These are phyloP conservation scores for Ascosphaera pollenicola DNA, from an alignment of 2,329 filamentous ascomycete genomes.

Conservation along the genomic window DNA sequence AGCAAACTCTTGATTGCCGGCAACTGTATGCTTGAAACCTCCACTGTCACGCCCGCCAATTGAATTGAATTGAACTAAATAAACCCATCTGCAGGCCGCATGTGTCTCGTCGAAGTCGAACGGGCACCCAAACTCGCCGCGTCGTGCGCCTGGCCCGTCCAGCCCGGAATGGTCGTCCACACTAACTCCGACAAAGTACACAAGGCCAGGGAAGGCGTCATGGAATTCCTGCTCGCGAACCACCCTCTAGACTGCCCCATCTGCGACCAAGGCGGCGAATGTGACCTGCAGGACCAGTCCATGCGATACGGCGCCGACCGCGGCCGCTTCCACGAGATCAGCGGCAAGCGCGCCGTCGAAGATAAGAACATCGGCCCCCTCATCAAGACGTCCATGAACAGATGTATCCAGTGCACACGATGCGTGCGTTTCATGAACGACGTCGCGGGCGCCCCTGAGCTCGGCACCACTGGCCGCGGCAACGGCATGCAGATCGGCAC, in stretches of 20 bases:
- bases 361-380: conserved; percentile 98
- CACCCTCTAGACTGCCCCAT: conserved; percentile 92
- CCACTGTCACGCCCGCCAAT: background rate
- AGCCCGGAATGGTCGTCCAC: conserved; percentile 98
- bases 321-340: conserved; percentile 88
- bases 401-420: conserved; percentile 96
- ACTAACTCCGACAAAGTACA: conserved; percentile 90
- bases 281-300: conserved; percentile 96
- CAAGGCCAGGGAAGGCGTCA: conserved; percentile 95
- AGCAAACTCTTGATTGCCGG: conserved; percentile 98
- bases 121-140: conserved; percentile 84
- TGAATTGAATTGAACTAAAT: too few relatives aligned
- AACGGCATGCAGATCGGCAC: conserved; percentile 97
- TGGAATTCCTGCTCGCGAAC: conserved; percentile 96
- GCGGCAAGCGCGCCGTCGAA: conserved; percentile 91
- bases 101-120: conserved; percentile 98
- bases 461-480: conserved; percentile 83
- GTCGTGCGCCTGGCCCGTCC: conserved; percentile 96
- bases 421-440: conserved; percentile 98
- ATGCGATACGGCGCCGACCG: conserved; percentile 96
- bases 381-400: conserved; percentile 99
- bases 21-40: conserved; percentile 40
- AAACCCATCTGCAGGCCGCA: conserved; percentile 39
- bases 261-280: conserved; percentile 97
- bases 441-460: conserved; percentile 81